Conservation (phyloP, 2,329 filamentous ascomycete species). For the Cryphonectria radicalis region DNA sequence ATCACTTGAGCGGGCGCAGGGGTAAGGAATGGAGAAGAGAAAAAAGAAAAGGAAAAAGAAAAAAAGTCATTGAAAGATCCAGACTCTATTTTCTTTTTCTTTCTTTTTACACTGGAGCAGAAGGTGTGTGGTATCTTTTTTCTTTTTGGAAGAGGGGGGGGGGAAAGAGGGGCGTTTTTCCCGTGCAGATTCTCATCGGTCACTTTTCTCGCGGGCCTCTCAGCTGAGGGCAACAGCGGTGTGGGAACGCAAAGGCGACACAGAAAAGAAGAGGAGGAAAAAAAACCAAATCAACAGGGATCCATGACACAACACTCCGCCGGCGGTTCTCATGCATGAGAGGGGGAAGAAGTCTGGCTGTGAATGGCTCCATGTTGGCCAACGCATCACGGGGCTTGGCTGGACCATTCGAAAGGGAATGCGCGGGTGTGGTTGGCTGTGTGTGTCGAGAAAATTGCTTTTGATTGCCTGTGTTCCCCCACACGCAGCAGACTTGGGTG, state of each 20-base stretch:
- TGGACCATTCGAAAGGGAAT: background rate
- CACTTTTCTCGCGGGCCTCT: background rate
- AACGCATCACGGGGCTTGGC: background rate
- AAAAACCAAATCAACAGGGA: background rate
- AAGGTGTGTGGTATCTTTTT: background rate
- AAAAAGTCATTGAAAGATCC: background rate
- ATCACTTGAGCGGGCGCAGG: background rate
- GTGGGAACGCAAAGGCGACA: background rate
- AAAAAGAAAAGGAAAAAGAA: background rate
- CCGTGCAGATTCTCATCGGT: background rate
- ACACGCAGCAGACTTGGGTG: background rate
- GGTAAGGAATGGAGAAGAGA: background rate
- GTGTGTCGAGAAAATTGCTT: background rate
- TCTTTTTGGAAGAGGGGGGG: background rate
- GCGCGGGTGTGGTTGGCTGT: background rate
- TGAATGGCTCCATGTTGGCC: slow-evolving; percentile 1
- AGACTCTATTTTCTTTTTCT: background rate
- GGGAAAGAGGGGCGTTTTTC: background rate
- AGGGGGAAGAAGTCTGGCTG: background rate
- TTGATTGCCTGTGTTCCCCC: background rate
- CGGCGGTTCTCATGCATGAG: background rate
- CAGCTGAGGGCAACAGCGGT: background rate
- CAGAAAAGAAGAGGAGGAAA: background rate
- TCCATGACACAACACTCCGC: background rate
- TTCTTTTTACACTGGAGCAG: background rate